These are phyloP conservation scores for Geotrichum aggregatum DNA, from an alignment of 1,139 yeast species.

Conservation along the genomic window DNA sequence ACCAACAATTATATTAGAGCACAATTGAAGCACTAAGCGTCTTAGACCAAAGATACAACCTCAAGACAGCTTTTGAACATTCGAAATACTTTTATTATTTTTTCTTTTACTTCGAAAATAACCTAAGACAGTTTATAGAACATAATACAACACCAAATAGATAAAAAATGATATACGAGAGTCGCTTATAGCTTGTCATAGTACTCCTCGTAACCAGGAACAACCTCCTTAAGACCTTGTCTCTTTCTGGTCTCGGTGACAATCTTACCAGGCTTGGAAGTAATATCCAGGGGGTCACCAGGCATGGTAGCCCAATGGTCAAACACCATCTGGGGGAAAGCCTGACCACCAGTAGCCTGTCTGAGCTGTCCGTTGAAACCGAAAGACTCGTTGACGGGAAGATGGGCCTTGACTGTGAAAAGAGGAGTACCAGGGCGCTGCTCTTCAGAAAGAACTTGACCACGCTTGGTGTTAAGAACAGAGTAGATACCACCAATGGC, in stretches of 20 bases:
- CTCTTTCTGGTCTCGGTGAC: slow-evolving; percentile 90
- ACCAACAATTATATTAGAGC: too few relatives aligned
- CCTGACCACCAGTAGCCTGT: slow-evolving; percentile 99
- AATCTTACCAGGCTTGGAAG: slow-evolving; percentile 92
- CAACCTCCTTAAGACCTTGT: slow-evolving; percentile 94
- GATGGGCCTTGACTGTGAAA: slow-evolving; percentile 98
- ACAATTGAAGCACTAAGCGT: background rate
- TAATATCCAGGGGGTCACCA: slow-evolving; percentile 91
- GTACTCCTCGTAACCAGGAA: slow-evolving; percentile 99
- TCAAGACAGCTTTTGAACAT: background rate
- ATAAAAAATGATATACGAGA: slow-evolving; percentile 10
- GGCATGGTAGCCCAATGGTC: slow-evolving; percentile 93
- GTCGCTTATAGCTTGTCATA: slow-evolving; percentile 89
- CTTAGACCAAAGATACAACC: background rate
- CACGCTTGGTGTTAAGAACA: slow-evolving; percentile 99
- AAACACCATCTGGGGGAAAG: slow-evolving; percentile 99
- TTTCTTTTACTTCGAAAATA: background rate
- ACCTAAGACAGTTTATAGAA: slow-evolving; percentile 4
- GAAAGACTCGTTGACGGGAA: slow-evolving; percentile 99
- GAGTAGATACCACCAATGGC: slow-evolving; percentile 99
- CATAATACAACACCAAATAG: slow-evolving; percentile 7
- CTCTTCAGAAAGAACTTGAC: slow-evolving; percentile 97
- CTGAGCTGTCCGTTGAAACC: slow-evolving; percentile 99
- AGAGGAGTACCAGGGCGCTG: slow-evolving; percentile 99
- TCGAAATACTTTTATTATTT: background rate